A percentile compares a stretch with the other conserved stretches of the same genome.
Evolutionary conservation across 352 stramenopile species (phyloP).

Genomic region (Globisporangium paddicum): DNA sequence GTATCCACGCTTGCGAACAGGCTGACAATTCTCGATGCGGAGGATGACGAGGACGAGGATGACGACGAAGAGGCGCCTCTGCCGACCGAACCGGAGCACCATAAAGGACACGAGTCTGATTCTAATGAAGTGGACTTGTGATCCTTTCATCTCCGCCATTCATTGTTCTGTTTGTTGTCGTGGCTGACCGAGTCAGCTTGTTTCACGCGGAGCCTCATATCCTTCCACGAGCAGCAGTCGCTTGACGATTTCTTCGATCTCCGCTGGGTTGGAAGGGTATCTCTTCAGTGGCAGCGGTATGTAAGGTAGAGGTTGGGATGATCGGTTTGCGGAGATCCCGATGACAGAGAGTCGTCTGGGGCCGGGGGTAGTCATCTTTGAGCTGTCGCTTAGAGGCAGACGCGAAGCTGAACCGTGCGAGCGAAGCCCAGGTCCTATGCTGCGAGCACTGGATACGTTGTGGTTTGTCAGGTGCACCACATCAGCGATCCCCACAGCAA

Average conservation of each 20-base stretch:
- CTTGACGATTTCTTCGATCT: slow-evolving; percentile 46
- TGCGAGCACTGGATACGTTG: background rate
- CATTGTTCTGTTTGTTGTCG: background rate
- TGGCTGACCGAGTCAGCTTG: background rate
- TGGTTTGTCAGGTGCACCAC: background rate
- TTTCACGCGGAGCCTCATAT: slow-evolving; percentile 25
- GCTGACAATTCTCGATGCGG: slow-evolving; percentile 53
- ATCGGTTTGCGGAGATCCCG: slow-evolving; percentile 3
- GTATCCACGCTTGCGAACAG: slow-evolving; percentile 24
- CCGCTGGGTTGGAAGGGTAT: slow-evolving; percentile 29
- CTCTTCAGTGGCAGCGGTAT: slow-evolving; percentile 11
- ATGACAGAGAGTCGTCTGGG: slow-evolving; percentile 9
- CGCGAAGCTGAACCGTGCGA: background rate
- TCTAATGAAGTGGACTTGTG: slow-evolving; percentile 27
- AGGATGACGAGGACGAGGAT: slow-evolving; percentile 46
- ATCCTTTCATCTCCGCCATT: background rate
- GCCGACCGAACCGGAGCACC: background rate
- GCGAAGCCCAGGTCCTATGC: background rate
- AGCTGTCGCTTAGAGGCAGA: background rate
- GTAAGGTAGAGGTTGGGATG: background rate
- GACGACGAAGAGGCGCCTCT: slow-evolving; percentile 11
- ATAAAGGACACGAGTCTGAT: slow-evolving; percentile 16
- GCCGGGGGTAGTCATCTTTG: background rate
- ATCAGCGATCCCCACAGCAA: background rate
- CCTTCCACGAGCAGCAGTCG: slow-evolving; percentile 45